Evolutionary conservation across 2,329 filamentous ascomycete genomes (phyloP).

Genomic region (Teratosphaeria gauchensis): DNA sequence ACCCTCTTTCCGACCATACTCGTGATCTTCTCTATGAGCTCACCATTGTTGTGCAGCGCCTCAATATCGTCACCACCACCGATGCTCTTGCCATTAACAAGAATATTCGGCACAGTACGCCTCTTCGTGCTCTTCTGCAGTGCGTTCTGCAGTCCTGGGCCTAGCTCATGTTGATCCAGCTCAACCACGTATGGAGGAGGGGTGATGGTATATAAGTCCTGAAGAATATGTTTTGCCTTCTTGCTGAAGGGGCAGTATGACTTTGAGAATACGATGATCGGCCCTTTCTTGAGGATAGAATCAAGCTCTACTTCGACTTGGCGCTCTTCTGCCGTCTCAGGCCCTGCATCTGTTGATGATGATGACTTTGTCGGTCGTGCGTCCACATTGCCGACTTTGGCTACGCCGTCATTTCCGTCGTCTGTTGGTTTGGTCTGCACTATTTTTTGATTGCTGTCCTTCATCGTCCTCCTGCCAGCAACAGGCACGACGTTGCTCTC

Average conservation of each 20-base stretch:
- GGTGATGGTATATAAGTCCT: slow-evolving; percentile 73
- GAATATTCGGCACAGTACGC: slow-evolving; percentile 80
- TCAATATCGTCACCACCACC: slow-evolving; percentile 83
- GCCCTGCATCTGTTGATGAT: slow-evolving; percentile 24
- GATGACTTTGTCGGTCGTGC: slow-evolving; percentile 26
- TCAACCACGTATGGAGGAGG: slow-evolving; percentile 83
- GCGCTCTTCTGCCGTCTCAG: slow-evolving; percentile 50
- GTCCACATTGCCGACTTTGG: slow-evolving; percentile 34
- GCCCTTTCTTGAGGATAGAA: slow-evolving; percentile 70
- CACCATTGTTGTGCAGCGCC: slow-evolving; percentile 51
- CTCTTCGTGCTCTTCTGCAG: slow-evolving; percentile 67
- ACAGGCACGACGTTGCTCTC: slow-evolving; percentile 29
- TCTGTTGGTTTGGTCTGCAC: slow-evolving; percentile 23
- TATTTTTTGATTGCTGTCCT: slow-evolving; percentile 21
- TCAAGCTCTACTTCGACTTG: slow-evolving; percentile 64
- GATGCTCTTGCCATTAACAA: slow-evolving; percentile 80
- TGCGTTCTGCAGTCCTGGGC: slow-evolving; percentile 57
- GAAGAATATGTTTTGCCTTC: slow-evolving; percentile 72
- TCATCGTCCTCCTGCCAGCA: slow-evolving; percentile 46
- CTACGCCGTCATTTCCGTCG: slow-evolving; percentile 34
- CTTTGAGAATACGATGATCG: slow-evolving; percentile 93
- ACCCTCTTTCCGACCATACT: slow-evolving; percentile 62
- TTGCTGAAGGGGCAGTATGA: slow-evolving; percentile 81
- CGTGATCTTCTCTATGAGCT: slow-evolving; percentile 62
- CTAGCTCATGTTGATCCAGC: slow-evolving; percentile 72